A percentile compares a stretch with the other conserved stretches of the same genome.
Evolutionary conservation across 345 rosid genomes (phyloP).

Genomic region (Bretschneidera sinensis): DNA sequence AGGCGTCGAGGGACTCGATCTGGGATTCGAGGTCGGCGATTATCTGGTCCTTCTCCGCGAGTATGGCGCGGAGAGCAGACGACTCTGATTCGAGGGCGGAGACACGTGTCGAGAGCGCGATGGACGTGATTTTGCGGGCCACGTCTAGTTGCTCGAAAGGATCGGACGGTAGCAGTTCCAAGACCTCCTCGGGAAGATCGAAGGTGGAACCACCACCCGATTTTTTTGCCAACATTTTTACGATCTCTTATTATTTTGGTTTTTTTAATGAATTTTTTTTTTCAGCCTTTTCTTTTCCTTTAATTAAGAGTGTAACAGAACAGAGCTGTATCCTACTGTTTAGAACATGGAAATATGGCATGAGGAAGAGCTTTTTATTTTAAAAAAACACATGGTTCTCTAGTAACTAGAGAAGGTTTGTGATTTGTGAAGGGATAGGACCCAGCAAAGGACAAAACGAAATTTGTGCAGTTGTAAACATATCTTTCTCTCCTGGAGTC

Average conservation of each 20-base stretch:
- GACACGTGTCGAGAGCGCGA: conserved; percentile 87
- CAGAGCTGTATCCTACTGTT: neutral
- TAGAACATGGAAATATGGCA: no score
- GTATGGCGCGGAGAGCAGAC: conserved; percentile 41
- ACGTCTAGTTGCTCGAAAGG: conserved; percentile 93
- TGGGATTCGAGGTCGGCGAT: conserved; percentile 61
- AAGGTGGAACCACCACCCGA: conserved; percentile 38
- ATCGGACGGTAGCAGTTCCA: conserved; percentile 75
- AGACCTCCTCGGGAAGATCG: conserved; percentile 76
- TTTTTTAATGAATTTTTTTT: neutral
- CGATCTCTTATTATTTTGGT: conserved; percentile 4
- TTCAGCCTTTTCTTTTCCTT: neutral
- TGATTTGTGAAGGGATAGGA: conserved; percentile 24
- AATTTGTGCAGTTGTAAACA: no score
- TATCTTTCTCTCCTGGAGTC: no score
- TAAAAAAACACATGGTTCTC: conserved; percentile 21
- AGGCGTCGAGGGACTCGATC: conserved; percentile 60
- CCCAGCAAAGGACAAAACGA: neutral
- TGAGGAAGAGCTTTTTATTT: neutral
- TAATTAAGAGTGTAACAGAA: conserved; percentile 8
- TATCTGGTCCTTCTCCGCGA: conserved; percentile 61
- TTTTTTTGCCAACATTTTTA: conserved; percentile 36
- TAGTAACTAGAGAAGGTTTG: conserved; percentile 8
- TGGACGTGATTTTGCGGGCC: conserved; percentile 95
- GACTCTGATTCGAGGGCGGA: conserved; percentile 78